Conservation (phyloP, 371 early-diverging fungal species). For the Apophysomyces elegans region DNA sequence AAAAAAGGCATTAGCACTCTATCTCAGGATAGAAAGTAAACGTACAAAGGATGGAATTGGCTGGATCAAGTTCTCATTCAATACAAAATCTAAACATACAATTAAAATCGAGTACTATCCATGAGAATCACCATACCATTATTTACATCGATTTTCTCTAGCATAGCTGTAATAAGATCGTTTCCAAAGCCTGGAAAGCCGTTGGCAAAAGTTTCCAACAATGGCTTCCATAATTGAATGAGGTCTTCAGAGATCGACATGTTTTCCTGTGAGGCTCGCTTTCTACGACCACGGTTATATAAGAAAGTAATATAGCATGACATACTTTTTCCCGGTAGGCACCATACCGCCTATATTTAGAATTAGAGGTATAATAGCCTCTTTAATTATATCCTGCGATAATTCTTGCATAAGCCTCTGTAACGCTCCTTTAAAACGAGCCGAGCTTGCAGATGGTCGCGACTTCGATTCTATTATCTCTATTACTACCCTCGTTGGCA, state of each 20-base stretch:
- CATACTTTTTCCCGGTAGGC: constrained; percentile 51
- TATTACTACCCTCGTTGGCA: not conserved
- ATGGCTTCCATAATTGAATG: constrained; percentile 46
- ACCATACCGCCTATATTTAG: constrained; percentile 48
- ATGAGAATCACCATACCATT: constrained; percentile 27
- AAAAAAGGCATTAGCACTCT: not conserved
- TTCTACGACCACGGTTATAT: constrained; percentile 24
- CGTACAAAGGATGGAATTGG: constrained; percentile 34
- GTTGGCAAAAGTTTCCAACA: constrained; percentile 35
- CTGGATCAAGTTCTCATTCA: constrained; percentile 27
- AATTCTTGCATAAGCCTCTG: constrained; percentile 15
- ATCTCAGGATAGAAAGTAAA: not conserved
- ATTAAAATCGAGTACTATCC: not conserved
- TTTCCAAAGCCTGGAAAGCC: constrained; percentile 34
- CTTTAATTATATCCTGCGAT: constrained; percentile 18
- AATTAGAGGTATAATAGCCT: constrained; percentile 37
- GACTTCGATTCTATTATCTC: not conserved
- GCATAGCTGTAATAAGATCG: constrained; percentile 31
- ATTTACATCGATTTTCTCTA: constrained; percentile 32
- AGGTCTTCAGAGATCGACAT: constrained; percentile 41
- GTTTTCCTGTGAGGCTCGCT: constrained; percentile 35
- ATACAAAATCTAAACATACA: constrained; percentile 20
- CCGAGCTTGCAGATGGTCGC: not conserved
- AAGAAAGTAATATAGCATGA: too few species aligned
- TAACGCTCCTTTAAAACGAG: constrained; percentile 12